Evolutionary conservation across 176 grass and related monocot species (phyloP).

Genomic region (Avena insularis): DNA sequence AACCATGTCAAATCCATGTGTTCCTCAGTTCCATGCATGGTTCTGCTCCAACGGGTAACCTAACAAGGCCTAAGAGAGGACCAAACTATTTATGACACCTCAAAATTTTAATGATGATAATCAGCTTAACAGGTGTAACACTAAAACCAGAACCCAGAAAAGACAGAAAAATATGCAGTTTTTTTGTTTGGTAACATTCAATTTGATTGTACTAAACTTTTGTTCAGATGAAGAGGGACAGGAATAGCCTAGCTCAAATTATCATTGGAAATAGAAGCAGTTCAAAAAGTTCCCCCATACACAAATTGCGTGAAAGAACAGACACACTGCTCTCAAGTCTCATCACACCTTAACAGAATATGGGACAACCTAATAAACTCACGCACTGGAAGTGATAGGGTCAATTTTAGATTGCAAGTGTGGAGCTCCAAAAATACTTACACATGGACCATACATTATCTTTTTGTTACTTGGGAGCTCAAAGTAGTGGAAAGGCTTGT

Average conservation of each 20-base stretch:
- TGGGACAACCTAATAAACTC: too few relatives aligned
- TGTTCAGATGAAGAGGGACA: neutral
- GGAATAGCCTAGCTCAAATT: neutral
- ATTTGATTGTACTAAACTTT: neutral
- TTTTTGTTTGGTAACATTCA: neutral
- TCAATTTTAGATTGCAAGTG: too few relatives aligned
- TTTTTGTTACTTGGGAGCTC: too few relatives aligned
- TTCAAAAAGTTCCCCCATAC: neutral
- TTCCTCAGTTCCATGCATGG: too few relatives aligned
- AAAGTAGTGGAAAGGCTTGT: too few relatives aligned
- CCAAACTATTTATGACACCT: neutral
- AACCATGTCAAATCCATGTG: too few relatives aligned
- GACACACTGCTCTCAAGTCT: neutral
- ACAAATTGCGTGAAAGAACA: neutral
- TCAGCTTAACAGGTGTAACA: neutral
- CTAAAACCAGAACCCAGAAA: neutral
- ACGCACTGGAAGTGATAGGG: too few relatives aligned
- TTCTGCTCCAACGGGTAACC: too few relatives aligned
- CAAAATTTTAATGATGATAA: conserved; percentile 1
- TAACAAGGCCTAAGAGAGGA: neutral
- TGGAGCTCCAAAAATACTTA: too few relatives aligned
- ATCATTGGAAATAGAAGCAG: neutral
- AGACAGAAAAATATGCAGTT: neutral
- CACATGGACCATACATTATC: too few relatives aligned
- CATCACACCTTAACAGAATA: neutral